Evolutionary conservation across 331 rosid species (phyloP).

Genomic region (Cydonia oblonga): DNA sequence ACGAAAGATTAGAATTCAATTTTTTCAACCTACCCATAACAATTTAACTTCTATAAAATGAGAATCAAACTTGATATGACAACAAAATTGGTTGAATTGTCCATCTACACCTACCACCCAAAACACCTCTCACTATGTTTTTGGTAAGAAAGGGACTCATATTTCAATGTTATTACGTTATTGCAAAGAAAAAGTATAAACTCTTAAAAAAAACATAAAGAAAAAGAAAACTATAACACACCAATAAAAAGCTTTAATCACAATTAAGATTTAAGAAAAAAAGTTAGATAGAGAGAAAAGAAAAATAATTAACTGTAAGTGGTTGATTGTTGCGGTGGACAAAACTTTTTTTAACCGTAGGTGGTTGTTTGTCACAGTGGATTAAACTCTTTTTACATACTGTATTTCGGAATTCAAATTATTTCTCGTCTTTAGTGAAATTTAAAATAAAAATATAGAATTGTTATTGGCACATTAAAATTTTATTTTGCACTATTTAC

Average conservation of each 20-base stretch:
- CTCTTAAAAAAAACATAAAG: background rate
- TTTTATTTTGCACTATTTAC: background rate
- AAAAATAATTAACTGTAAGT: no score
- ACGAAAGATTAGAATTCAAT: rapidly evolving
- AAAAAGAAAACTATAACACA: background rate
- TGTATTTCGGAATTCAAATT: no score
- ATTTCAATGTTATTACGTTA: background rate
- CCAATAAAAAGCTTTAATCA: background rate
- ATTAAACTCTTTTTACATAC: no score
- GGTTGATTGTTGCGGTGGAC: no score
- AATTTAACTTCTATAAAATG: no score
- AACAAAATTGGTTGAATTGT: background rate
- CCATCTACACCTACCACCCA: background rate
- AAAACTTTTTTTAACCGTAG: no score
- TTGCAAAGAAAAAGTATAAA: background rate
- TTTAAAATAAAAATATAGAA: no score
- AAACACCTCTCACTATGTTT: background rate
- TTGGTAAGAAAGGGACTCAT: background rate
- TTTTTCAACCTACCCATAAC: no score
- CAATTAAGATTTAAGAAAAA: background rate
- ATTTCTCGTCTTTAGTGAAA: no score
- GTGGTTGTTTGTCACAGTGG: no score
- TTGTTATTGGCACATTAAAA: no score
- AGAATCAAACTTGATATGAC: no score
- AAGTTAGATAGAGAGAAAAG: background rate